Percentiles rank a stretch among this genome's conserved stretches.
Evolutionary conservation across 164 flowering plant species (phyloP).

Genomic region (Magnolia changhungtana): DNA sequence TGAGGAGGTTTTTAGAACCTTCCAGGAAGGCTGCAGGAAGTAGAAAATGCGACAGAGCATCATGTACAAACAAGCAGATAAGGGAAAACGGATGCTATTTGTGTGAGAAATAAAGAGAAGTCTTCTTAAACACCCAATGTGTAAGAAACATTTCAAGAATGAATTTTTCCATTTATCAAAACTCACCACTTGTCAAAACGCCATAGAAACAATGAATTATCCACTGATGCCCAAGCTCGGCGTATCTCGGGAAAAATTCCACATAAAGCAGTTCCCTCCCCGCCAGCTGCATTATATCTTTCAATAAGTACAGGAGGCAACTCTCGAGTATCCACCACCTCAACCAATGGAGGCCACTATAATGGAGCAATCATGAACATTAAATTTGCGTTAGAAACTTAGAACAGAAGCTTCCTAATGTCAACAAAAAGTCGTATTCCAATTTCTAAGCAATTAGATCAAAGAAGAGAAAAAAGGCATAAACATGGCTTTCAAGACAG

Average conservation of each 20-base stretch:
- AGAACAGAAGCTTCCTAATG: no score
- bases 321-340: conserved; percentile 83
- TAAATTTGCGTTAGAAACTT: no score
- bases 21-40: neutral
- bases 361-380: conserved; percentile 3
- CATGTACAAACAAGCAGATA: neutral
- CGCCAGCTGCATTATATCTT: conserved; percentile 93
- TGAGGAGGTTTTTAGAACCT: neutral
- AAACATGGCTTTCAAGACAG: no score
- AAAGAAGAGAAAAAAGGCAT: no score
- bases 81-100: neutral
- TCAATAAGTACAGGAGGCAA: conserved; percentile 83
- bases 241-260: conserved; percentile 97
- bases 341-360: conserved; percentile 98
- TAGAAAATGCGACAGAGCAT: neutral
- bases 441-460: no score
- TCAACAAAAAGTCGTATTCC: no score
- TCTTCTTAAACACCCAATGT: neutral
- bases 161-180: neutral
- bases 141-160: neutral
- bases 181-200: conserved; percentile 94
- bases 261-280: conserved; percentile 96
- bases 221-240: conserved; percentile 98
- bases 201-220: conserved; percentile 93
- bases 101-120: neutral